A percentile compares a stretch with the other conserved stretches of the same genome.
phyloP scores from a whole-genome alignment of 202 grass and related monocot species.

The Digitaria exilis region DNA sequence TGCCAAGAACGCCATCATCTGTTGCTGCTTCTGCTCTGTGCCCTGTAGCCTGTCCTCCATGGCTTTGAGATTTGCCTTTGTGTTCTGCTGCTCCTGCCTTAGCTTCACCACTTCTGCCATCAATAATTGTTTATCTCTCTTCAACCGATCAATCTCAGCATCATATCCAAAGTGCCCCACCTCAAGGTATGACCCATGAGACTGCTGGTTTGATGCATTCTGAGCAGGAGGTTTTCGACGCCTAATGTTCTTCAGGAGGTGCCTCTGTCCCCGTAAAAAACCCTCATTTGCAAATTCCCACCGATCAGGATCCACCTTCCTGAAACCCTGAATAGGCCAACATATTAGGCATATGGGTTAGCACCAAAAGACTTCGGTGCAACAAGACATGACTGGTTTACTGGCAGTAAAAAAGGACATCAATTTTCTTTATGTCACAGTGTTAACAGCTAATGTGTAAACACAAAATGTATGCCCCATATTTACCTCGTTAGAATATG shows the following conservation, averaged over 20 bases:
- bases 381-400: not conserved
- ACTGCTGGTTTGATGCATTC: constrained; percentile 55
- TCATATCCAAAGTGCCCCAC: constrained; percentile 77
- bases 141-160: constrained; percentile 62
- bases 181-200: constrained; percentile 59
- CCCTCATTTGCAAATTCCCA: constrained; percentile 90
- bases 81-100: constrained; percentile 79
- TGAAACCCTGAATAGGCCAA: constrained; percentile 65
- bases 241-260: constrained; percentile 76
- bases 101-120: constrained; percentile 78
- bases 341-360: not conserved
- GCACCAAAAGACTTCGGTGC: not conserved
- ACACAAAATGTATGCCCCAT: not conserved
- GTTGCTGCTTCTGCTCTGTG: constrained; percentile 71
- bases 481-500: constrained; percentile 35
- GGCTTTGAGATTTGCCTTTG: constrained; percentile 59
- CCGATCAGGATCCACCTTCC: constrained; percentile 76
- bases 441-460: constrained; percentile 18
- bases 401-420: not conserved
- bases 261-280: constrained; percentile 68
- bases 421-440: not conserved
- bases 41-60: constrained; percentile 77
- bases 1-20: constrained; percentile 79
- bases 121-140: constrained; percentile 69
- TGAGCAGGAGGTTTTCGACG: constrained; percentile 62